Evolutionary conservation across 208 protist genomes (phyloP), one percentile per base, ranked within the genome.

Genomic region (Dictyostelium gargantuum): DNA sequence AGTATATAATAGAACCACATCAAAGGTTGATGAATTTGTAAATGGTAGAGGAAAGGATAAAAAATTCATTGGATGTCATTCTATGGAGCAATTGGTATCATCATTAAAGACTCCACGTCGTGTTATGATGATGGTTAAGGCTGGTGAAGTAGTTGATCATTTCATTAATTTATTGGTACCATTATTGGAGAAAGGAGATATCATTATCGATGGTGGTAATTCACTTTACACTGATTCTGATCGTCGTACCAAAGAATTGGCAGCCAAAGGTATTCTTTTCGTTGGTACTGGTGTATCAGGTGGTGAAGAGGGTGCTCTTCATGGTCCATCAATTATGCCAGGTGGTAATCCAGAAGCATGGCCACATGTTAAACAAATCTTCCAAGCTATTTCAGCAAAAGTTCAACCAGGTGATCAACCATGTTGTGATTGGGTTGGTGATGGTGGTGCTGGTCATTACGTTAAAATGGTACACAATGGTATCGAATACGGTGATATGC

Each of bases 391-490:
- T 63, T 95, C 98, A 26, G 99, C 99, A 61, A 98, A 99, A 95
- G 98, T 98, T 44, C 46, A 85, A 73, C 92, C 75, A 11, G 97
- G 98, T 77, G 97, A 98, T 84, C 96, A 96, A 52, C 98, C 97
- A 61, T 98, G 98, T 48, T 99, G 98, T 85, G 97, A 98, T 56
- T 98, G 84, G 85, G 80, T 99, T 92, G 99, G 99, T 80, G 81
- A 95, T 56, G 98, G 98, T 76, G 99, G 99, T 38, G 98, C 99
- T 48, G 99, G 99, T 38, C 98, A 99, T 79, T 99, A 98, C 93
- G 99, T 99, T 46, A 99, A 99, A 96, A 99, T 99, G 98, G 99
- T 99, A 63, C 99, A 99, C 97, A 99, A 99, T 95, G 99, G 98
- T 70, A 99, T 99, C 70, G 99, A 99, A 96, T 99, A 99, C 96